These are phyloP conservation scores for Saturnispora hagleri DNA, from an alignment of 805 yeast genomes.

Conservation along the genomic window DNA sequence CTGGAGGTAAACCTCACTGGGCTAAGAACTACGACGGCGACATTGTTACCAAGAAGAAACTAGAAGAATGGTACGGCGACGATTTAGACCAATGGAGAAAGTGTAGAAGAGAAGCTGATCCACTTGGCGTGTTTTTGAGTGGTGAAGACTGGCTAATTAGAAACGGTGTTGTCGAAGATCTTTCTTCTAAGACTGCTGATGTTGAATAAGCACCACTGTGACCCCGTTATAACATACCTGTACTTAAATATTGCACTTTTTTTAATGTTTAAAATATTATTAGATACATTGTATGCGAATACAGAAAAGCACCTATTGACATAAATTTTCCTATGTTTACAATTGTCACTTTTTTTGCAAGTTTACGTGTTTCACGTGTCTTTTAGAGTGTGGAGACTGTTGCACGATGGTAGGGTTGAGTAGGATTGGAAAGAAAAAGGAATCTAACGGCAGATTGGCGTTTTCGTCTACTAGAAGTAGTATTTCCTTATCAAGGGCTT, in stretches of 20 bases:
- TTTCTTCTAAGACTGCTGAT: constrained; percentile 8
- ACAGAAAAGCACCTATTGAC: not conserved
- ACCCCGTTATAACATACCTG: not conserved
- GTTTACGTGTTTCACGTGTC: not conserved
- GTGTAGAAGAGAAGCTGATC: constrained; percentile 64
- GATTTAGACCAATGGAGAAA: constrained; percentile 52
- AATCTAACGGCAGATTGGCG: constrained; percentile 2
- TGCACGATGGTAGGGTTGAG: not conserved
- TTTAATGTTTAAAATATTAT: not conserved
- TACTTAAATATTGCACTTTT: not conserved
- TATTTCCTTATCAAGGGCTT: constrained; percentile 1
- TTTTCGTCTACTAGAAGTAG: constrained; percentile 2
- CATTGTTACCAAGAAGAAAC: constrained; percentile 66
- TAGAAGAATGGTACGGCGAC: constrained; percentile 74
- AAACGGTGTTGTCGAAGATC: constrained; percentile 54
- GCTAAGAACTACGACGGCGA: constrained; percentile 88
- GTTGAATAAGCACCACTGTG: constrained; percentile 3
- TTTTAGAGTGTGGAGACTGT: not conserved
- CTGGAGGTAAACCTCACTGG: constrained; percentile 97
- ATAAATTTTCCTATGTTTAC: not conserved
- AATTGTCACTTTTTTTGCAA: not conserved
- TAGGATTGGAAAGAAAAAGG: constrained; percentile 5
- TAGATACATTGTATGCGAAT: not conserved
- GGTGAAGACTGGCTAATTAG: constrained; percentile 73
- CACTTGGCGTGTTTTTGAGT: constrained; percentile 70